These are phyloP conservation scores for Pyrenochaeta sp. DNA, from an alignment of 2,329 filamentous ascomycete species.

Conservation along the genomic window DNA sequence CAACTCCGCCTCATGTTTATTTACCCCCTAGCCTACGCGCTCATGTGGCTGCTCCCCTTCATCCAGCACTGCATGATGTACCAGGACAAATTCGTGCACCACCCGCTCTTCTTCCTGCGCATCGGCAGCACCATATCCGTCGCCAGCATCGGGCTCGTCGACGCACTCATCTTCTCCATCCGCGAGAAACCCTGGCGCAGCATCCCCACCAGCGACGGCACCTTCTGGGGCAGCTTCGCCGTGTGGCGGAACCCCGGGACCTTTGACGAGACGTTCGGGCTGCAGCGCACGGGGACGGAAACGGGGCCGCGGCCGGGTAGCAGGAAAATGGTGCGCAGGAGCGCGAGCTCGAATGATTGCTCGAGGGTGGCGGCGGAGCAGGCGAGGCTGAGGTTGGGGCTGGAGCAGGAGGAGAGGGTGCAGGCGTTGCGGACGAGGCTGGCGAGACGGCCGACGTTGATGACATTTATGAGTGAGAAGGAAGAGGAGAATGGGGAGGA, in stretches of 20 bases:
- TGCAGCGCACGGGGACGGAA: background rate
- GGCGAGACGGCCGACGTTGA: background rate
- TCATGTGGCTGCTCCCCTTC: conserved; percentile 77
- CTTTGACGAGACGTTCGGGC: background rate
- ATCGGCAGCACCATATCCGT: conserved; percentile 65
- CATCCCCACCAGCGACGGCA: conserved; percentile 55
- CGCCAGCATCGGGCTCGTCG: conserved; percentile 70
- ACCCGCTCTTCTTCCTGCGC: conserved; percentile 65
- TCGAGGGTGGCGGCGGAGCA: conserved; percentile 42
- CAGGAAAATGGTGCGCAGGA: conserved; percentile 18
- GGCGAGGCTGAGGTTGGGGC: conserved; percentile 48
- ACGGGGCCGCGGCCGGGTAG: background rate
- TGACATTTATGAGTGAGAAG: background rate
- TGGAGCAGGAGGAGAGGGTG: conserved; percentile 45
- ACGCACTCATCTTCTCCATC: conserved; percentile 71
- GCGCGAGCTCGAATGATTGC: conserved; percentile 25
- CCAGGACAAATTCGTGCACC: conserved; percentile 57
- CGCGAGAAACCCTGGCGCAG: conserved; percentile 76
- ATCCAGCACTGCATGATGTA: conserved; percentile 69
- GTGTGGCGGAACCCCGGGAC: background rate
- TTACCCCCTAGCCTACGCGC: conserved; percentile 75
- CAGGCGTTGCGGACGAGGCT: conserved; percentile 5
- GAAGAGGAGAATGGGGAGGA: conserved; percentile 2
- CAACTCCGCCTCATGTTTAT: conserved; percentile 77
- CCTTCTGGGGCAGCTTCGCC: conserved; percentile 49